phyloP scores from a whole-genome alignment of 139 green algal species.

The Picochlorum sp. region DNA sequence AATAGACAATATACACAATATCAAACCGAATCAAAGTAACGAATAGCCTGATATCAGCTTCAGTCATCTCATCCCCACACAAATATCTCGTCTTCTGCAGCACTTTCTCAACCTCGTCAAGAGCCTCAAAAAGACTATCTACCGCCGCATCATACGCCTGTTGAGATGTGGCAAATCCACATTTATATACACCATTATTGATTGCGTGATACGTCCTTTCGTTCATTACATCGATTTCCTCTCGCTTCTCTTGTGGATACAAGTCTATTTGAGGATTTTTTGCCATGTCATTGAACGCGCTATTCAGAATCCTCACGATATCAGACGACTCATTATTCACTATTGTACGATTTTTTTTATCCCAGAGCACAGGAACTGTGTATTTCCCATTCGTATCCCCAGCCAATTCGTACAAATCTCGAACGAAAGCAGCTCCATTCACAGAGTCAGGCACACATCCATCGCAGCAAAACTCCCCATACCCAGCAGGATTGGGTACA shows the following conservation, averaged over 20 bases:
- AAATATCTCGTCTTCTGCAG: constrained; percentile 74
- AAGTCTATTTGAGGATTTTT: constrained; percentile 55
- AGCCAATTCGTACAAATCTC: constrained; percentile 73
- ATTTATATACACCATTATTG: constrained; percentile 96
- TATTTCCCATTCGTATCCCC: constrained; percentile 66
- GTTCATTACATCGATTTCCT: constrained; percentile 71
- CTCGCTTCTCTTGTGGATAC: constrained; percentile 58
- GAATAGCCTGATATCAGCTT: constrained; percentile 91
- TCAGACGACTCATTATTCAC: constrained; percentile 95
- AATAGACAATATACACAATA: constrained; percentile 63
- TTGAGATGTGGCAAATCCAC: constrained; percentile 84
- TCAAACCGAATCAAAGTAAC: constrained; percentile 74
- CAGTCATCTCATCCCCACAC: constrained; percentile 70
- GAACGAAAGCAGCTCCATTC: constrained; percentile 53
- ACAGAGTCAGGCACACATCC: constrained; percentile 65
- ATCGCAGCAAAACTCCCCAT: neutral
- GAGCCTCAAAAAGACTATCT: constrained; percentile 62
- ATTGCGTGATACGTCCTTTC: constrained; percentile 77
- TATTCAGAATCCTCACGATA: constrained; percentile 90
- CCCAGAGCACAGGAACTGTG: constrained; percentile 86
- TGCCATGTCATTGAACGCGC: constrained; percentile 69
- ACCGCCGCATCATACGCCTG: constrained; percentile 9
- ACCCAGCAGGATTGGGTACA: neutral
- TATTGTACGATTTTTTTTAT: constrained; percentile 79
- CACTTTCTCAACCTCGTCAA: constrained; percentile 72